A percentile compares a stretch with the other conserved stretches of the same genome.
Conservation (phyloP, 2,329 filamentous ascomycete genomes). For the Talaromyces sp. region DNA sequence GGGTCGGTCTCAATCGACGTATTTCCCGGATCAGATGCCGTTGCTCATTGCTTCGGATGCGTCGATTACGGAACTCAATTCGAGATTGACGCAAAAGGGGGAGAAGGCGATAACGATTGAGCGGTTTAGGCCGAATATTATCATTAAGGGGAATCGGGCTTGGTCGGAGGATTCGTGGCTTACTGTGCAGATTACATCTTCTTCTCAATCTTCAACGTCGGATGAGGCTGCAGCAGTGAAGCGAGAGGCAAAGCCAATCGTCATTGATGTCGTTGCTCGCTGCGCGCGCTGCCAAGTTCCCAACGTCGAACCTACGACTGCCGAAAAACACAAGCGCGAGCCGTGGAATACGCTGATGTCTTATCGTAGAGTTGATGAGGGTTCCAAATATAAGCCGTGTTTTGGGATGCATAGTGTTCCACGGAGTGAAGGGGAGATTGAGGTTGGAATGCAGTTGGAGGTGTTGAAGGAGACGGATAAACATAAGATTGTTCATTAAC, state of each 20-base stretch:
- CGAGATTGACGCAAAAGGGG: conserved; percentile 43
- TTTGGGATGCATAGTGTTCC: conserved; percentile 66
- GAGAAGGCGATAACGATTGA: conserved; percentile 56
- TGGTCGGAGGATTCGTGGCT: conserved; percentile 66
- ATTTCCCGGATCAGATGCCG: conserved; percentile 60
- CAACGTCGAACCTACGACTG: conserved; percentile 63
- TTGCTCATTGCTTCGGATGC: conserved; percentile 55
- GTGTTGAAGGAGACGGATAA: conserved; percentile 56
- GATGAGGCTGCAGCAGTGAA: neutral
- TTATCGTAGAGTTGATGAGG: conserved; percentile 58
- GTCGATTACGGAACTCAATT: conserved; percentile 58
- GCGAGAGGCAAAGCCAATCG: conserved; percentile 30
- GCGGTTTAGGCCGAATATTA: conserved; percentile 62
- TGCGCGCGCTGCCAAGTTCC: conserved; percentile 62
- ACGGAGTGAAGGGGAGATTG: conserved; percentile 51
- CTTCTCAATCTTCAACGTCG: neutral
- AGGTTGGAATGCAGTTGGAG: conserved; percentile 58
- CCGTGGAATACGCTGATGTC: conserved; percentile 62
- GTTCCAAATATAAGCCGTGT: conserved; percentile 62
- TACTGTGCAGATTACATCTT: conserved; percentile 41
- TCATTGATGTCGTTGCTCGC: conserved; percentile 57
- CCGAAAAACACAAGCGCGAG: conserved; percentile 55
- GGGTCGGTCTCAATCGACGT: conserved; percentile 53
- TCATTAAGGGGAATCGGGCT: conserved; percentile 54
- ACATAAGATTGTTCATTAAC: conserved; percentile 51